phyloP scores from a whole-genome alignment of 2,329 filamentous ascomycete genomes.

The Aspergillus bombycis region DNA sequence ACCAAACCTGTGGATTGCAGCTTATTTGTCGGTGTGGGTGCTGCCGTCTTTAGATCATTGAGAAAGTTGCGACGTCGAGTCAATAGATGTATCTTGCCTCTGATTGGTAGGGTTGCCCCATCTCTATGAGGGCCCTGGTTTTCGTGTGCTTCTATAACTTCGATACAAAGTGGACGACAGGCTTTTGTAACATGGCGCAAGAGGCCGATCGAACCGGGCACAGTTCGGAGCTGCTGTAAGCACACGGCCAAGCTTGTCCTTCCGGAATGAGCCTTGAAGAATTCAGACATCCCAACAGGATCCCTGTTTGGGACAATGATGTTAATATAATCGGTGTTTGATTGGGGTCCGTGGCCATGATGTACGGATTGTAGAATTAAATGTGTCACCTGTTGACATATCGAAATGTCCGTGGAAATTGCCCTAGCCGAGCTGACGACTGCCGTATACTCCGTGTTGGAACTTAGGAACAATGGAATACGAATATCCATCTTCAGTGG shows the following conservation, averaged over 20 bases:
- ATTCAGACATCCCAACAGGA: neutral
- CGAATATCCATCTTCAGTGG: neutral
- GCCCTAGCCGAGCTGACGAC: neutral
- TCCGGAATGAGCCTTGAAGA: neutral
- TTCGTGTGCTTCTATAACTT: neutral
- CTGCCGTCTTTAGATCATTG: neutral
- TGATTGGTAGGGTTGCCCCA: neutral
- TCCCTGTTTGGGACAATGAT: neutral
- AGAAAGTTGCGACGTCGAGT: neutral
- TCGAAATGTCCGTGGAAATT: neutral
- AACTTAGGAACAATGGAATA: neutral
- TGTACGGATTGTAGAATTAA: neutral
- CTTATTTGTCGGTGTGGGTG: neutral
- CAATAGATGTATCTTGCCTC: neutral
- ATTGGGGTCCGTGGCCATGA: neutral
- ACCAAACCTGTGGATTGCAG: too few relatives aligned
- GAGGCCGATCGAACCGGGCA: neutral
- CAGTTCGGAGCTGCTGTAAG: neutral
- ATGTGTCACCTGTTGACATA: neutral
- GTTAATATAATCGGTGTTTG: neutral
- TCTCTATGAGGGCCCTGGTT: neutral
- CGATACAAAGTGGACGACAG: neutral
- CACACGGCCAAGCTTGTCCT: neutral
- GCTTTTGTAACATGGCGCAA: neutral
- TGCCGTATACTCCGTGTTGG: neutral